phyloP scores from a whole-genome alignment of 202 grass and related monocot genomes.

The Zizania palustris region DNA sequence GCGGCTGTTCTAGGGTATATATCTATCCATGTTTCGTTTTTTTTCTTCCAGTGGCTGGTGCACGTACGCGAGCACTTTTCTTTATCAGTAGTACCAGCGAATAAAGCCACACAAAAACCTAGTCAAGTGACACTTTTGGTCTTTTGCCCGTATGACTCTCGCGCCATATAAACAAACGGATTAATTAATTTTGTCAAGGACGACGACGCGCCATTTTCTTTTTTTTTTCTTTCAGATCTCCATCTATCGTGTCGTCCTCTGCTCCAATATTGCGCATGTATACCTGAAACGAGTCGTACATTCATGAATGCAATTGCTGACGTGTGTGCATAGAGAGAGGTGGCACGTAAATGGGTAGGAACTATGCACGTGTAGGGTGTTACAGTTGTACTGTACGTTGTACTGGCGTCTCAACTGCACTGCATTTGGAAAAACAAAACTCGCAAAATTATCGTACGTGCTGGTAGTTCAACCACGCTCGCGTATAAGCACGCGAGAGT shows the following conservation, averaged over 20 bases:
- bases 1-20: too few relatives aligned
- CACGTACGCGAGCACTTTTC: background rate
- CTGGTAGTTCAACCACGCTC: too few relatives aligned
- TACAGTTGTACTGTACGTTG: background rate
- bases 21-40: background rate
- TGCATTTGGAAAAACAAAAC: background rate
- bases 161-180: background rate
- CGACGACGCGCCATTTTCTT: background rate
- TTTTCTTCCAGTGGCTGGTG: constrained; percentile 14
- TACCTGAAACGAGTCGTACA: background rate
- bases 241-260: background rate
- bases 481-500: background rate
- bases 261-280: background rate
- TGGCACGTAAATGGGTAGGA: background rate
- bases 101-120: constrained; percentile 7
- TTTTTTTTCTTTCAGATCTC: background rate
- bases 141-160: background rate
- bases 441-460: too few relatives aligned
- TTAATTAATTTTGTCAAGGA: background rate
- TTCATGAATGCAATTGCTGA: constrained; percentile 6
- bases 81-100: background rate
- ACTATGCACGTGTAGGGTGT: too few relatives aligned
- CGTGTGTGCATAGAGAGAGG: background rate
- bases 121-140: constrained; percentile 5
- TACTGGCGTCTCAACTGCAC: background rate